Evolutionary conservation across 352 stramenopile genomes (phyloP).

Genomic region (Globisporangium barbulae): DNA sequence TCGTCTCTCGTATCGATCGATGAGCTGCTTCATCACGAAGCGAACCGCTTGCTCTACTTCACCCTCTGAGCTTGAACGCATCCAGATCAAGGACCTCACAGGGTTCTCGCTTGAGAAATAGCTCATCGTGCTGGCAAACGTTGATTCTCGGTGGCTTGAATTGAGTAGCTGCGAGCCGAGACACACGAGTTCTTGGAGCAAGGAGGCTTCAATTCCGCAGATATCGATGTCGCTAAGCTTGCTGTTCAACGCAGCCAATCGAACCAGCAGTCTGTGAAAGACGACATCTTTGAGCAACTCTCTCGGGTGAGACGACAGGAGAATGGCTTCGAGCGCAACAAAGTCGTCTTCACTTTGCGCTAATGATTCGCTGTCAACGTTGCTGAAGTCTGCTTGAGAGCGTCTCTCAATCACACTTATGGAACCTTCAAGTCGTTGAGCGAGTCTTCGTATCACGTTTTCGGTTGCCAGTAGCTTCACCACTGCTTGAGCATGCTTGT

Average conservation of each 20-base stretch:
- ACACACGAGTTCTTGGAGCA: conserved; percentile 24
- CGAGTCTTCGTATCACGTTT: not conserved
- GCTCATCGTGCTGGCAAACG: conserved; percentile 18
- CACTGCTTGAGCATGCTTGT: not conserved
- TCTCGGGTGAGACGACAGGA: conserved; percentile 22
- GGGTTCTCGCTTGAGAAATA: conserved; percentile 20
- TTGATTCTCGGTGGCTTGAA: conserved; percentile 19
- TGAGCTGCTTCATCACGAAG: conserved; percentile 26
- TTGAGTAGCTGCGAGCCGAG: conserved; percentile 20
- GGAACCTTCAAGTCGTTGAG: not conserved
- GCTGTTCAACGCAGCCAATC: conserved; percentile 17
- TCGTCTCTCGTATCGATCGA: conserved; percentile 19
- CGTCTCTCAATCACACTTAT: not conserved
- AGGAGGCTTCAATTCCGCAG: conserved; percentile 4
- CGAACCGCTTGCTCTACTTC: conserved; percentile 21
- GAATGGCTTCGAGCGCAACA: conserved; percentile 21
- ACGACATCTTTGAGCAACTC: conserved; percentile 12
- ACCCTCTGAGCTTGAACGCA: conserved; percentile 12
- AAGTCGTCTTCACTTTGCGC: conserved; percentile 17
- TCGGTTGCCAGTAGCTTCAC: conserved; percentile 9
- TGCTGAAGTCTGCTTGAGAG: not conserved
- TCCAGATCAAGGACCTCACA: conserved; percentile 31
- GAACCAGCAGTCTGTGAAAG: conserved; percentile 17
- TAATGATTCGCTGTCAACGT: not conserved
- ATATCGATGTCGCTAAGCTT: not conserved